Conservation (phyloP, 371 early-diverging fungal species). For the Entomophthora muscae region DNA sequence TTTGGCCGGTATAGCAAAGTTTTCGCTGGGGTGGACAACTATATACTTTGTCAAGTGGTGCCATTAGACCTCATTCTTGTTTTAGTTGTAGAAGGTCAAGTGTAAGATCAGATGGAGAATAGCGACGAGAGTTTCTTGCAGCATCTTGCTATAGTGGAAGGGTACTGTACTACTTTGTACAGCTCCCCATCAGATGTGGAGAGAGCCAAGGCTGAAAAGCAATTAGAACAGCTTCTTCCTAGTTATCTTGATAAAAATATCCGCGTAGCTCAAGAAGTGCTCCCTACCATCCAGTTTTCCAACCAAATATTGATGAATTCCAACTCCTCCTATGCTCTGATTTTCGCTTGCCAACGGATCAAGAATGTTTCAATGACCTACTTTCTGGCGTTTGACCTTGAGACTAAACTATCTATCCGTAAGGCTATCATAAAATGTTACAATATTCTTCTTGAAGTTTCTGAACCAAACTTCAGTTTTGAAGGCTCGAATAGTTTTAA, state of each 20-base stretch:
- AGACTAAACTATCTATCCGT: conserved; percentile 46
- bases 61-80: too few relatives aligned
- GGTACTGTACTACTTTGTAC: conserved; percentile 17
- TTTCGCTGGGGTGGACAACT: too few relatives aligned
- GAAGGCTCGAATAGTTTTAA: too few relatives aligned
- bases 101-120: neutral
- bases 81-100: too few relatives aligned
- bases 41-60: too few relatives aligned
- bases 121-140: neutral
- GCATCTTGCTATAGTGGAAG: neutral
- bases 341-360: conserved; percentile 41
- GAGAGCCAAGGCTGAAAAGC: conserved; percentile 45
- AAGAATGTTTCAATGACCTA: conserved; percentile 44
- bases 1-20: too few relatives aligned
- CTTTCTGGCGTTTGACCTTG: conserved; percentile 34
- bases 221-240: conserved; percentile 62
- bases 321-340: conserved; percentile 45
- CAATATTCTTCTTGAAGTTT: neutral
- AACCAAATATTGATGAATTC: conserved; percentile 42
- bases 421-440: conserved; percentile 14
- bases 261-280: conserved; percentile 8
- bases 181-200: conserved; percentile 35
- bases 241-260: conserved; percentile 29
- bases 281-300: conserved; percentile 23
- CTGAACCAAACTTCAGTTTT: too few relatives aligned